Percentiles rank a stretch among this genome's conserved stretches.
Evolutionary conservation across 768 basidiomycete genomes (phyloP).

Genomic region (Multifurca ochricompacta): DNA sequence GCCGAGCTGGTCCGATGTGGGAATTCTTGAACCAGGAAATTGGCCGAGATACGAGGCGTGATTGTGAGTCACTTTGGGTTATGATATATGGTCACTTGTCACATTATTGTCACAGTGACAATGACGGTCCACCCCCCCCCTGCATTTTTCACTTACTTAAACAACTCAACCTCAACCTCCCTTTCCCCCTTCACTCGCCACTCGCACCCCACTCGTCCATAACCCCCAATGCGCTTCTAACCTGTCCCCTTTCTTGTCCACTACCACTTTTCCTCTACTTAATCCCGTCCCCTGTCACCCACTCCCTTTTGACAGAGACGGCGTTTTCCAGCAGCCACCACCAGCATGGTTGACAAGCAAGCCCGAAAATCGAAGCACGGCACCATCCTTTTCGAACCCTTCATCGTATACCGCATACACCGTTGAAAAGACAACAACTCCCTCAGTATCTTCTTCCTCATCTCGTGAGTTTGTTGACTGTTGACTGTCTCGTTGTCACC

Average conservation of each 20-base stretch:
- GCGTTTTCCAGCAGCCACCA: slow-evolving; percentile 23
- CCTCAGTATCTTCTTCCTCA: slow-evolving; percentile 10
- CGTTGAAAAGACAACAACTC: slow-evolving; percentile 30
- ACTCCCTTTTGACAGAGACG: slow-evolving; percentile 19
- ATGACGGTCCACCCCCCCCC: slow-evolving; percentile 15
- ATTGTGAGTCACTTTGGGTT: slow-evolving; percentile 7
- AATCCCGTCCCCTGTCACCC: slow-evolving; percentile 19
- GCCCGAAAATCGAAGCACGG: slow-evolving; percentile 77
- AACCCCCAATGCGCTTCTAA: slow-evolving; percentile 30
- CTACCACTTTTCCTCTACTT: slow-evolving; percentile 19
- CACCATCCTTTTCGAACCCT: slow-evolving; percentile 79
- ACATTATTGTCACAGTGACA: no score
- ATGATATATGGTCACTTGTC: slow-evolving; percentile 19
- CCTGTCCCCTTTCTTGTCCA: slow-evolving; percentile 27
- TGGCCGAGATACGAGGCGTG: not conserved
- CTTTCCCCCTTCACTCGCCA: slow-evolving; percentile 25
- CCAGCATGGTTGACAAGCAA: slow-evolving; percentile 78
- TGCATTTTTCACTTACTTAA: slow-evolving; percentile 39
- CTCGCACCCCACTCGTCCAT: slow-evolving; percentile 16
- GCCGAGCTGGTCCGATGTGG: slow-evolving; percentile 14
- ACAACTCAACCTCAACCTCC: no score
- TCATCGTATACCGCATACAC: slow-evolving; percentile 84
- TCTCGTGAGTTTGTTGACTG: slow-evolving; percentile 16
- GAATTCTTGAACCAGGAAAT: not conserved
- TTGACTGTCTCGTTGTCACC: not conserved